Evolutionary conservation across 305 asterid species (phyloP), one percentile per base, ranked within the genome.

Genomic region (Rubia peregrina): DNA sequence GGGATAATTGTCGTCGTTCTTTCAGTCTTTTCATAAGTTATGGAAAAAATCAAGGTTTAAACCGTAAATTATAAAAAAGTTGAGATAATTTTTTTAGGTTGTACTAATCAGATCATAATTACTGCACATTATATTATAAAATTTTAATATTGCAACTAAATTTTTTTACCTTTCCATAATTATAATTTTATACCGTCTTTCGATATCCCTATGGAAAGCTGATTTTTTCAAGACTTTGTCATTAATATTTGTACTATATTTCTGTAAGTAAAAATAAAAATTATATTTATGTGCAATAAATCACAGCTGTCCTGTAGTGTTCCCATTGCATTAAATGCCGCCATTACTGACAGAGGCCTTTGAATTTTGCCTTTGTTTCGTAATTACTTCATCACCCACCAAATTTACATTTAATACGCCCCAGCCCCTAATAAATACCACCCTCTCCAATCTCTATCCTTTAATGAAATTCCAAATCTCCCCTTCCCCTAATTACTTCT

Each of bases 271-370:
- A n/a, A n/a, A 21, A 16, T 41, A 9, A n/a, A 57, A 9, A 9
- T 42, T 51, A 51, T 17, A 51, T 51, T 51, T 16, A 51, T 51
- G 59, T 51, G 53, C 62, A 68, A 41, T 88, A 80, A 86, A 79
- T 82, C 81, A 78, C 85, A 81, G 82, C 88, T 86, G 89, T 82
- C 88, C 85, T 46, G 73, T 77, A 17, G 82, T 78, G 81, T 76
- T 79, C 83, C 77, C 85, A 40, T 55, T 71, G 83, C 95, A 90
- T 88, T 90, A 78, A 90, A 60, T 88, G 87, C 89, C 74, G 67
- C 85, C 74, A 78, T 80, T 83, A 76, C 83, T 81, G 74, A 60
- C 79, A 73, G 11, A 53, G 51, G 6, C 68, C 61, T 19, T 69
- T 69, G 73, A 69, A 69, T 55, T 55, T 69, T 62, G 44, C 40